Base-by-base conservation (phyloP, 306 rosid genomes). In the Psophocarpus tetragonolobus region DNA sequence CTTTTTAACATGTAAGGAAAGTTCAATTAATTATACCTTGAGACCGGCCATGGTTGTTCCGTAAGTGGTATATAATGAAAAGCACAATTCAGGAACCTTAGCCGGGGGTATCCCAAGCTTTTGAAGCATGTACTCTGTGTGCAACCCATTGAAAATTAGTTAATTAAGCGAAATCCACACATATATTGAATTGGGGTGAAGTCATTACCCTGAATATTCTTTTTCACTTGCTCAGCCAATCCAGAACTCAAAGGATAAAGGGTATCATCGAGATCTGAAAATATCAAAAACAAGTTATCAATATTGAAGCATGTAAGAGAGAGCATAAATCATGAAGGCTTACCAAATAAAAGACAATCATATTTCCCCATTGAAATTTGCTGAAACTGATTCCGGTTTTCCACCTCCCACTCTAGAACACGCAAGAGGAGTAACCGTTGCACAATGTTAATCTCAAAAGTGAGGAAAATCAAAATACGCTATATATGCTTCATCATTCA, bases 31-130 rank as follows among this genome's bases (percentile, higher is more conserved):
- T 18, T 75, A 53, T 87, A 90, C 98, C 87, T 78, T 89, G 36
- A 94, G 98, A 83, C 97, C 97, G 35, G 98, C 97, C 97, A 94
- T 75, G 32, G 97, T 94, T 27, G 98, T 92, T 35, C 97, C 98
- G 30, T 94, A 92, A 50, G 78, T 69, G 86, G 85, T 90, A 77
- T 94, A 94, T 54, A 94, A 82, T 2, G 90, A 80, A 71, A 63
- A 1, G 65, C 94, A 87, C 62, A 92, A 44, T 48, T 90, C 89
- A 71, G 96, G 90, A 70, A 92, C 89, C 60, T 75, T 82, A 63
- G 48, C 79, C 74, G 85, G 83, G 35, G 89, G 81, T 24, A 92
- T 90, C 50, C 86, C 90, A 60, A 94, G 96, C 88, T 87, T 90
- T 42, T 86, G 63, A 73, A 78, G 20, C 96, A 94, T 94, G 81